phyloP scores from a whole-genome alignment of 345 rosid species.

The Citrus cavaleriei region DNA sequence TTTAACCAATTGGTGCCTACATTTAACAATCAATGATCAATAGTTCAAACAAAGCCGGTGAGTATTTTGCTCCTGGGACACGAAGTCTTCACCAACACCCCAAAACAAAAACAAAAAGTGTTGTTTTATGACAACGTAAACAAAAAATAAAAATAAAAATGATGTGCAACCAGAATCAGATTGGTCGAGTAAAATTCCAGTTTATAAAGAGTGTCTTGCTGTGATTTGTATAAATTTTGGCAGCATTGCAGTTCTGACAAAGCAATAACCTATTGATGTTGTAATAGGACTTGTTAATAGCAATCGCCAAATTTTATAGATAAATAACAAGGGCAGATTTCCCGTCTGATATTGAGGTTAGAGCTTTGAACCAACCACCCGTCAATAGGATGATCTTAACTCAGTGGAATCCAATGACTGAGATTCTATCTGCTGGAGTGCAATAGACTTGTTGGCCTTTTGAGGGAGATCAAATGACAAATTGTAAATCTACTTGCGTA shows the following conservation, averaged over 20 bases:
- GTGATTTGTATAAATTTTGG: slow-evolving; percentile 22
- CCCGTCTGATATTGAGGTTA: background rate
- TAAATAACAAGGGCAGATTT: background rate
- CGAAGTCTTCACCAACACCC: too few species aligned
- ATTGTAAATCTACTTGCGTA: background rate
- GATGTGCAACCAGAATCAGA: too few species aligned
- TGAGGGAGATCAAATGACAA: background rate
- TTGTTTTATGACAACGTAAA: too few species aligned
- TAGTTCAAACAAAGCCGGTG: too few species aligned
- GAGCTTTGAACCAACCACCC: slow-evolving; percentile 5
- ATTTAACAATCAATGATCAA: too few species aligned
- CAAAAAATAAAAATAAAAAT: too few species aligned
- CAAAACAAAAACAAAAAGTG: too few species aligned
- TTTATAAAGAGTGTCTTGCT: background rate
- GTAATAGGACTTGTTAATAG: slow-evolving; percentile 19
- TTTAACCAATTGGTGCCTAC: too few species aligned
- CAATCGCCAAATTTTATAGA: slow-evolving; percentile 14
- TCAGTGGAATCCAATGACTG: background rate
- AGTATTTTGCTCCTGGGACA: too few species aligned
- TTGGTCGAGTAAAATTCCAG: too few species aligned
- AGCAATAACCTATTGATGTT: slow-evolving; percentile 5
- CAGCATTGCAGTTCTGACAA: background rate
- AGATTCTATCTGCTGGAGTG: slow-evolving; percentile 10
- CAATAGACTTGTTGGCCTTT: slow-evolving; percentile 13
- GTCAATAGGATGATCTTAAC: slow-evolving; percentile 11